Conservation (phyloP, 2,329 filamentous ascomycete genomes). For the Intubia oerlemansii region DNA sequence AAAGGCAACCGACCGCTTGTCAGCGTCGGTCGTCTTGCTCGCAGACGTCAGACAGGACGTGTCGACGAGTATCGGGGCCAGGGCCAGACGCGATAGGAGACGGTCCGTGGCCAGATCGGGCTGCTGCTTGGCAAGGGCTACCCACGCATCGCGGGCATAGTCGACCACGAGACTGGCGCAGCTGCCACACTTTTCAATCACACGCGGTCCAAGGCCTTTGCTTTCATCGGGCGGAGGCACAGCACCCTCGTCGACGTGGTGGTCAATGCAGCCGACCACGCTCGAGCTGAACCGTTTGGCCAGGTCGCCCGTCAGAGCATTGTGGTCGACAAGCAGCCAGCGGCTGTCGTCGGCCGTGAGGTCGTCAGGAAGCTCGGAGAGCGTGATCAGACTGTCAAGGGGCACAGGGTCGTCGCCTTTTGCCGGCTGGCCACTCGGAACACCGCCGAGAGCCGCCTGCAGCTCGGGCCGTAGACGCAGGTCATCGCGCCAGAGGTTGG, state of each 20-base stretch:
- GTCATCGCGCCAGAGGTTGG: conserved; percentile 47
- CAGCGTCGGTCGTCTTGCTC: conserved; percentile 42
- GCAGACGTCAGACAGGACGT: conserved; percentile 41
- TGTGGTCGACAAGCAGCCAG: conserved; percentile 68
- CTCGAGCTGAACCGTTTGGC: conserved; percentile 17
- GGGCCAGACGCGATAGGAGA: conserved; percentile 37
- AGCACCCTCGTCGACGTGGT: conserved; percentile 51
- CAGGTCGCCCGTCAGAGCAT: conserved; percentile 43
- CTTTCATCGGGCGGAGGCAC: conserved; percentile 18
- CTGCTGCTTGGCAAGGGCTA: conserved; percentile 19
- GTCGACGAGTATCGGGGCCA: conserved; percentile 55
- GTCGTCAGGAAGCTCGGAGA: conserved; percentile 24
- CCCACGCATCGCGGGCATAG: conserved; percentile 36
- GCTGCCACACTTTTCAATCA: conserved; percentile 48
- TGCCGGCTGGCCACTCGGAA: neutral
- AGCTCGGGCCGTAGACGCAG: conserved; percentile 55
- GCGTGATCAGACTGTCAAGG: conserved; percentile 40
- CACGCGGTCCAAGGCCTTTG: conserved; percentile 23
- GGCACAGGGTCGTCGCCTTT: conserved; percentile 21
- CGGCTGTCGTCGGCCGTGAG: conserved; percentile 32
- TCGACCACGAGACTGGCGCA: conserved; percentile 50
- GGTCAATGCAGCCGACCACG: conserved; percentile 51
- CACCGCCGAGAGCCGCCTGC: conserved; percentile 35
- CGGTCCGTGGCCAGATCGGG: conserved; percentile 15
- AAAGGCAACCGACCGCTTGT: conserved; percentile 33